These are phyloP conservation scores for Phaeosphaeriaceae sp. DNA, from an alignment of 2,329 filamentous ascomycete genomes.

Conservation along the genomic window DNA sequence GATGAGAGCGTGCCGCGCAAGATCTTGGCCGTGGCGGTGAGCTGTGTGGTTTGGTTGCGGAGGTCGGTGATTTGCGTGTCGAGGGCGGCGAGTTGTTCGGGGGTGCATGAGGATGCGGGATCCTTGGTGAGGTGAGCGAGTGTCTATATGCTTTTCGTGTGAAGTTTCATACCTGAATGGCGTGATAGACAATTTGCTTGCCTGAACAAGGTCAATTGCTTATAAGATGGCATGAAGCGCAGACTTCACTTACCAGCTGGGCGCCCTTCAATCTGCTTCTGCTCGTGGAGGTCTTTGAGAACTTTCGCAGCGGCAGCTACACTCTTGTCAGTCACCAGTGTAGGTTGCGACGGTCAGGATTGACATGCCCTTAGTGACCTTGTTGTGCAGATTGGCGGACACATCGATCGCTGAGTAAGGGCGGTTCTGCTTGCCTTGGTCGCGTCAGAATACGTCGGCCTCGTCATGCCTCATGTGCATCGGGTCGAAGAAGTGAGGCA, in stretches of 20 bases:
- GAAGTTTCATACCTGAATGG: slow-evolving; percentile 49
- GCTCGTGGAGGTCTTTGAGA: slow-evolving; percentile 68
- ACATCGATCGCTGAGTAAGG: slow-evolving; percentile 66
- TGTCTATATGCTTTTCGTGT: background rate
- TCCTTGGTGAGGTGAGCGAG: slow-evolving; percentile 46
- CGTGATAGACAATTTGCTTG: slow-evolving; percentile 69
- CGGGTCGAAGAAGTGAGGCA: too few relatives aligned
- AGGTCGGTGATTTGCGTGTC: slow-evolving; percentile 58
- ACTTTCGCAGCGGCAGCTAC: slow-evolving; percentile 65
- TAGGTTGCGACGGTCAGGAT: background rate
- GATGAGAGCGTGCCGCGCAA: slow-evolving; percentile 56
- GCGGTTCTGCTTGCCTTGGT: slow-evolving; percentile 58
- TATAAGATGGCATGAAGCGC: background rate
- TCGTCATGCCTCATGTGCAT: background rate
- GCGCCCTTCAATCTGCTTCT: slow-evolving; percentile 64
- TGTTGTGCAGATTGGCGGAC: slow-evolving; percentile 67
- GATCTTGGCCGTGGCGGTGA: slow-evolving; percentile 57
- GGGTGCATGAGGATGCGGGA: slow-evolving; percentile 55
- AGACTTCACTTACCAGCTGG: slow-evolving; percentile 53
- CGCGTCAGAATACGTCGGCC: slow-evolving; percentile 8
- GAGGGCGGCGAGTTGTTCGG: slow-evolving; percentile 58
- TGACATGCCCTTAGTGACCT: slow-evolving; percentile 61
- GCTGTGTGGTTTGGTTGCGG: slow-evolving; percentile 51
- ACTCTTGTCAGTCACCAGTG: slow-evolving; percentile 15
- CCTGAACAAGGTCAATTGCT: slow-evolving; percentile 49